Conservation (phyloP, 306 rosid genomes). For the Erythrophleum fordii region DNA sequence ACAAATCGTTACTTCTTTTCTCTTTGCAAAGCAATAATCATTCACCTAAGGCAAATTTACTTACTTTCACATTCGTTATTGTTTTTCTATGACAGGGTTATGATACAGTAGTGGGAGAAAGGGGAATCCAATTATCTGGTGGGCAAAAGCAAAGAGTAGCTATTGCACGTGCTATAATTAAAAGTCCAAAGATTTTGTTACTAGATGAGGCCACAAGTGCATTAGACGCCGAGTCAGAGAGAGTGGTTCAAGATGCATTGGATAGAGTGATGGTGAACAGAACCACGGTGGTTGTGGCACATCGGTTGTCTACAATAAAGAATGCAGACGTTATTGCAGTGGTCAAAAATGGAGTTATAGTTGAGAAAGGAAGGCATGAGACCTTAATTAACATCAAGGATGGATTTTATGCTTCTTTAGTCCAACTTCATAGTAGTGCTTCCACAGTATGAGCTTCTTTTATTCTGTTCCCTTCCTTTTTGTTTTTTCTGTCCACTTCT, state of each 20-base stretch:
- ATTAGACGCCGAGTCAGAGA: slow-evolving; percentile 82
- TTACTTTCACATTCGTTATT: not conserved
- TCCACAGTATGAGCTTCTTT: slow-evolving; percentile 45
- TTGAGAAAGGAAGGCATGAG: slow-evolving; percentile 83
- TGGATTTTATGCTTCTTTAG: slow-evolving; percentile 84
- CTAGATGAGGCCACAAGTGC: slow-evolving; percentile 95
- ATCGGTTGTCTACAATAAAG: slow-evolving; percentile 80
- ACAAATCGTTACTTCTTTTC: not conserved
- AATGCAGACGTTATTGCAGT: slow-evolving; percentile 87
- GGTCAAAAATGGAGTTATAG: slow-evolving; percentile 84
- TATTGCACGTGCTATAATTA: slow-evolving; percentile 81
- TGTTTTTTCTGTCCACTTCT: not conserved
- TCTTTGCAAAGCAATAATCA: not conserved
- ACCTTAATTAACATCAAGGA: slow-evolving; percentile 59
- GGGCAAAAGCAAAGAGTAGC: slow-evolving; percentile 91
- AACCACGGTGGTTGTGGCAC: slow-evolving; percentile 86
- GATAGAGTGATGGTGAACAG: slow-evolving; percentile 79
- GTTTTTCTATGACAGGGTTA: slow-evolving; percentile 53
- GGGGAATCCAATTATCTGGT: slow-evolving; percentile 85
- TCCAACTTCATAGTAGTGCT: slow-evolving; percentile 71
- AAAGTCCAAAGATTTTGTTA: slow-evolving; percentile 76
- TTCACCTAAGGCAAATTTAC: not conserved
- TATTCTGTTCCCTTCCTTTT: not conserved
- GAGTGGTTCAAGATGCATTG: slow-evolving; percentile 88
- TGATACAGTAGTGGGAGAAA: slow-evolving; percentile 80